These are phyloP conservation scores for Termitomyces sp. DNA, from an alignment of 768 basidiomycete genomes.

Conservation along the genomic window DNA sequence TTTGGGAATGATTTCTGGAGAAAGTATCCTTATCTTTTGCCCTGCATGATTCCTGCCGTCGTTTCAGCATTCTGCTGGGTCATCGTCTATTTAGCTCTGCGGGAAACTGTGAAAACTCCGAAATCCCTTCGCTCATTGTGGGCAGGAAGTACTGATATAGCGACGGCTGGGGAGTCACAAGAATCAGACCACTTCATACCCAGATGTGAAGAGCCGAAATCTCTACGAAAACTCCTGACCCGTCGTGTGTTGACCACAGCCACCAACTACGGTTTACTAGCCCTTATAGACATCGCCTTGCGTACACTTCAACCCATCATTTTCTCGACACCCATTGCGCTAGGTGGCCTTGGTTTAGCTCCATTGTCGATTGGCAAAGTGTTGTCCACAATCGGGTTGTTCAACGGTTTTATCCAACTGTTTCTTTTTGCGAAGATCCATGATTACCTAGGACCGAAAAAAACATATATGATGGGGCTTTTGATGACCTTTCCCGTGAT, in stretches of 20 bases:
- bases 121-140: constrained; percentile 18
- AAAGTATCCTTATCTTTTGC: constrained; percentile 58
- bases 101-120: constrained; percentile 37
- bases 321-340: constrained; percentile 59
- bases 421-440: constrained; percentile 64
- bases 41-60: constrained; percentile 60
- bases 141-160: neutral
- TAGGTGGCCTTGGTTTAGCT: constrained; percentile 66
- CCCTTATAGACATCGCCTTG: constrained; percentile 61
- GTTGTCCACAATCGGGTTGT: constrained; percentile 50
- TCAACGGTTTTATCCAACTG: constrained; percentile 61
- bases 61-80: constrained; percentile 51
- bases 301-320: constrained; percentile 66
- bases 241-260: constrained; percentile 52
- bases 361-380: constrained; percentile 63
- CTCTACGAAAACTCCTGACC: constrained; percentile 45
- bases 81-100: constrained; percentile 43
- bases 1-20: constrained; percentile 45
- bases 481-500: constrained; percentile 44
- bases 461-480: constrained; percentile 48
- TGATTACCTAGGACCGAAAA: constrained; percentile 55
- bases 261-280: constrained; percentile 57
- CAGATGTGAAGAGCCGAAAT: constrained; percentile 26
- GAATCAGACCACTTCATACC: constrained; percentile 7
- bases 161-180: neutral